phyloP scores from a whole-genome alignment of 371 early-diverging fungal genomes.

The Haplosporangium sp. region DNA sequence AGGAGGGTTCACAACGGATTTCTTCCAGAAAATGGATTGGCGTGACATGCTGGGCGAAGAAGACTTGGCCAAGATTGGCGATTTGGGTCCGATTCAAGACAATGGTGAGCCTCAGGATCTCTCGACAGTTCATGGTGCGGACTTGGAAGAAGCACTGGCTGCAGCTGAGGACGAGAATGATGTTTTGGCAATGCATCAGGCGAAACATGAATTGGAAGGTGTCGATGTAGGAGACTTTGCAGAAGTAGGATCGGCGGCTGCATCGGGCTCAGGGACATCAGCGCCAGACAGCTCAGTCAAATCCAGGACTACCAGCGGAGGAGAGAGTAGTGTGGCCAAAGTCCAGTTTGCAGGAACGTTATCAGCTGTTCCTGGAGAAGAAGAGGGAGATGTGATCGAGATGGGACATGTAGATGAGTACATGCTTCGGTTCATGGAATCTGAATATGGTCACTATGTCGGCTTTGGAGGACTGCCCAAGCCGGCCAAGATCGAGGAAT shows the following conservation, averaged over 20 bases:
- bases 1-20: conserved; percentile 83
- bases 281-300: conserved; percentile 15
- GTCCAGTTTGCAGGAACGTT: conserved; percentile 30
- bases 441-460: conserved; percentile 68
- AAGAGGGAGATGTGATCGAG: conserved; percentile 54
- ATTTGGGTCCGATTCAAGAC: conserved; percentile 34
- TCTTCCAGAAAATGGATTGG: conserved; percentile 77
- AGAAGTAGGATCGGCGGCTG: conserved; percentile 44
- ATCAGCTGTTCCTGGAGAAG: conserved; percentile 15
- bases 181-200: conserved; percentile 72
- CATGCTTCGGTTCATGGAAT: conserved; percentile 74
- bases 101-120: conserved; percentile 37
- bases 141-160: conserved; percentile 74
- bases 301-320: not conserved
- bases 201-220: conserved; percentile 71
- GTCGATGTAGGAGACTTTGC: conserved; percentile 74
- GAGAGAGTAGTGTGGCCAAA: conserved; percentile 5
- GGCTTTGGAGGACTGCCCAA: conserved; percentile 70
- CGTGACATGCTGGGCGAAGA: conserved; percentile 65
- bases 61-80: conserved; percentile 66
- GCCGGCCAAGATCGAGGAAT: conserved; percentile 32
- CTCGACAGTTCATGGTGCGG: conserved; percentile 54
- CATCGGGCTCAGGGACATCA: conserved; percentile 4
- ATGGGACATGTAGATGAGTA: conserved; percentile 79
- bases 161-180: conserved; percentile 81